These are phyloP conservation scores for Podospora pseudoanserina DNA, from an alignment of 495 filamentous ascomycete genomes.

Conservation along the genomic window DNA sequence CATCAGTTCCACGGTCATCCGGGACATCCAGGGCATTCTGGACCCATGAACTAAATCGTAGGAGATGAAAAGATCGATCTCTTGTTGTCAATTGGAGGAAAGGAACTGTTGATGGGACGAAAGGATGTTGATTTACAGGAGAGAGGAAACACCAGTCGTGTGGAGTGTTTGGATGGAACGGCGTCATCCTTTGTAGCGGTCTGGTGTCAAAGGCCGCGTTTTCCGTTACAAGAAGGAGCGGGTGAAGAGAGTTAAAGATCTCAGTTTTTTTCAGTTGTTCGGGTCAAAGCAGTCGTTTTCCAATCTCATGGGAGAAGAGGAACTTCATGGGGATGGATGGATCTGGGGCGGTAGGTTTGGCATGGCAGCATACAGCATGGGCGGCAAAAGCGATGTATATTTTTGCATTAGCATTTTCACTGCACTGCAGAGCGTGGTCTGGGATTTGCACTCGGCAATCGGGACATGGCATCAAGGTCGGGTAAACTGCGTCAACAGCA, in stretches of 20 bases:
- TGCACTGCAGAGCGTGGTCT: neutral
- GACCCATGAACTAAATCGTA: neutral
- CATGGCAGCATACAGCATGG: too few relatives aligned
- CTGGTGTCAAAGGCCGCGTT: too few relatives aligned
- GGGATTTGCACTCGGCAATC: neutral
- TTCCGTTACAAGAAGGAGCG: too few relatives aligned
- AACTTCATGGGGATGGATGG: neutral
- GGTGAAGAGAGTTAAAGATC: too few relatives aligned
- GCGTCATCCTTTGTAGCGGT: too few relatives aligned
- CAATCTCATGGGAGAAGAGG: neutral
- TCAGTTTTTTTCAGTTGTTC: too few relatives aligned
- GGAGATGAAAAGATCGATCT: too few relatives aligned
- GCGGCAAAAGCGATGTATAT: neutral
- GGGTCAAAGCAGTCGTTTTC: neutral
- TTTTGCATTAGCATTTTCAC: neutral
- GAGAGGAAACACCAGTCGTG: neutral
- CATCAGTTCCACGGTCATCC: neutral
- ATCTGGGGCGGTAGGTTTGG: neutral
- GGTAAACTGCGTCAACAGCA: too few relatives aligned
- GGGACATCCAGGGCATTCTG: neutral
- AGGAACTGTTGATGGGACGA: neutral
- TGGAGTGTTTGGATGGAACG: neutral
- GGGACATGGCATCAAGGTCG: too few relatives aligned
- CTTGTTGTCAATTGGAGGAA: neutral
- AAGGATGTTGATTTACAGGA: neutral